Percentiles rank a stretch among this genome's conserved stretches.
Evolutionary conservation across 179 eudicot genomes (phyloP).

Genomic region (Nepenthes alata): DNA sequence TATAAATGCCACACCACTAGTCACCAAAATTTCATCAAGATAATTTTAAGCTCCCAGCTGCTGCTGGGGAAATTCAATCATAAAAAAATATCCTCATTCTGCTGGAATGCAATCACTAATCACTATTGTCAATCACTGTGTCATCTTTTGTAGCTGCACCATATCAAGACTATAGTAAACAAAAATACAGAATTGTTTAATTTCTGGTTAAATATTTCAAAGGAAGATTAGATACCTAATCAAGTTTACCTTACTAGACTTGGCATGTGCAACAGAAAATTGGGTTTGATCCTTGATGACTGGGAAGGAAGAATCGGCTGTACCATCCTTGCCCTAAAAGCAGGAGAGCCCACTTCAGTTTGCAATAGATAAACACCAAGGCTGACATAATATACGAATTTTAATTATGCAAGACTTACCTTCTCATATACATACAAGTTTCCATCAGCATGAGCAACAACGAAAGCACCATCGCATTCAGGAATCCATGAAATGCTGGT

Average conservation of each 20-base stretch:
- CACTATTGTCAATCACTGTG: too few species aligned
- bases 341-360: constrained; percentile 9
- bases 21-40: too few species aligned
- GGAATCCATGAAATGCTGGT: constrained; percentile 85
- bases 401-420: constrained; percentile 21
- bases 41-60: too few species aligned
- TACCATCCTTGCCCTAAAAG: constrained; percentile 59
- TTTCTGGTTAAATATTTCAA: too few species aligned
- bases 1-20: too few species aligned
- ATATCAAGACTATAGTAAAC: too few species aligned
- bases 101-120: too few species aligned
- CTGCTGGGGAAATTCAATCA: too few species aligned
- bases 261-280: constrained; percentile 78
- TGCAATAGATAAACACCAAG: neutral
- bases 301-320: constrained; percentile 77
- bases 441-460: constrained; percentile 92
- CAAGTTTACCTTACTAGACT: constrained; percentile 58
- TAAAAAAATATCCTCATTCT: too few species aligned
- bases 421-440: constrained; percentile 85
- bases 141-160: too few species aligned
- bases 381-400: too few species aligned
- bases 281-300: constrained; percentile 70
- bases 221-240: neutral
- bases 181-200: too few species aligned
- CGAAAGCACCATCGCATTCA: constrained; percentile 70